Base-by-base conservation (phyloP, 2,329 filamentous ascomycete genomes). In the Colletotrichum sp. region DNA sequence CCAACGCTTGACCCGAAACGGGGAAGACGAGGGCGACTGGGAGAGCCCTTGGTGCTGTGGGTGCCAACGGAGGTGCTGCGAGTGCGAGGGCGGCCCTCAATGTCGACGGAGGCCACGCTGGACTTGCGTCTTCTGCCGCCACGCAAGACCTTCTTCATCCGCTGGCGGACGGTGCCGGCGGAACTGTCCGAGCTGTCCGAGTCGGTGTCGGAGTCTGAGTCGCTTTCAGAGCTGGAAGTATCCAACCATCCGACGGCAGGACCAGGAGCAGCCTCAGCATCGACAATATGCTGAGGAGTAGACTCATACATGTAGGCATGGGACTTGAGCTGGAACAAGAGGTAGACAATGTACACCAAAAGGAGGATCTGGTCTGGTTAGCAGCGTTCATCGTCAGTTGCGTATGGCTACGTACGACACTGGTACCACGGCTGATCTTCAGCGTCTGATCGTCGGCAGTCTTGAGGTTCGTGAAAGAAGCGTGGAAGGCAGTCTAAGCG, bases 291-390 rank as follows among this genome's bases (percentile, higher is more conserved):
- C 85, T 98, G 96, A 12, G 96, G 96, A 7, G 95, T 98, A 79
- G 95, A 97, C 84, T 96, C 94, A 80, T 98, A 98, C 87, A 98
- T 93, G 85, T 98, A 98, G 10, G 95, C 91, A 82, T 98, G 96
- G 2, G 95, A 97, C 85, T 98, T 98, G 76, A 98, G 91, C 86
- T 98, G 96, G 85, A 98, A 98, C 24, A 98, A 82, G 39, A 98
- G 90, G 82, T 98, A 98, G 21, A 98, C 86, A 61, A 93, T 86
- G 83, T 98, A 98, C 13, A 98, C 93, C 39, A 98, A 83, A 3
- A 98, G 89, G 10, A 98, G 87, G 68, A 98, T 89, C 92, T 93
- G 64, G 14, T n/a, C 18, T 7, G 4, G 59, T 71, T 66, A 8
- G 21, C 63, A 65, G 7, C 7, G 14, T 28, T 39, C 34, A 28